These are phyloP conservation scores for Juncus effusus DNA, from an alignment of 176 grass and related monocot genomes.

Conservation along the genomic window DNA sequence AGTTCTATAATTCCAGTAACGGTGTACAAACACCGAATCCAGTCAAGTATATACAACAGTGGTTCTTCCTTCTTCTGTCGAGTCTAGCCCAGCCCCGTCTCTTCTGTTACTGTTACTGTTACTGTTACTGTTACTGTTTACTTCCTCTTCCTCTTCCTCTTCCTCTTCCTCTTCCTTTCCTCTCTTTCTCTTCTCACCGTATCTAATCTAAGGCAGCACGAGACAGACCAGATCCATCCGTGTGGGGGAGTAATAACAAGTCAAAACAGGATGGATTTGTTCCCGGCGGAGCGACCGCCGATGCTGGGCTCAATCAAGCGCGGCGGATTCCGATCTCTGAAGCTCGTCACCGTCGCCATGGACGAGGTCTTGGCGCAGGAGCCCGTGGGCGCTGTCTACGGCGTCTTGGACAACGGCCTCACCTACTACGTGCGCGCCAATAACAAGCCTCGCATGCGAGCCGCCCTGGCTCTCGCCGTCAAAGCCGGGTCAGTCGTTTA, in stretches of 20 bases:
- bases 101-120: not conserved
- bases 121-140: not conserved
- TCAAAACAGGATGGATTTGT: constrained; percentile 67
- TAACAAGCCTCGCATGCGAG: constrained; percentile 86
- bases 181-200: not conserved
- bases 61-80: not conserved
- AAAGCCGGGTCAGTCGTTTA: constrained; percentile 85
- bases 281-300: constrained; percentile 42
- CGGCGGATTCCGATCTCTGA: constrained; percentile 83
- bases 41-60: not conserved
- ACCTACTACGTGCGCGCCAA: constrained; percentile 93
- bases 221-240: not conserved
- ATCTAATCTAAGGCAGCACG: no score
- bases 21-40: not conserved
- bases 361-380: constrained; percentile 62
- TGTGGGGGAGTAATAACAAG: not conserved
- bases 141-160: not conserved
- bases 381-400: constrained; percentile 73
- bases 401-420: constrained; percentile 79
- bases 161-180: not conserved
- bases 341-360: constrained; percentile 65
- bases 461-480: constrained; percentile 93
- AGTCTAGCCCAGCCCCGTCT: not conserved
- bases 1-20: not conserved
- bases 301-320: constrained; percentile 39